Conservation (phyloP, 208 protist genomes). For the Hexamita inflata region DNA sequence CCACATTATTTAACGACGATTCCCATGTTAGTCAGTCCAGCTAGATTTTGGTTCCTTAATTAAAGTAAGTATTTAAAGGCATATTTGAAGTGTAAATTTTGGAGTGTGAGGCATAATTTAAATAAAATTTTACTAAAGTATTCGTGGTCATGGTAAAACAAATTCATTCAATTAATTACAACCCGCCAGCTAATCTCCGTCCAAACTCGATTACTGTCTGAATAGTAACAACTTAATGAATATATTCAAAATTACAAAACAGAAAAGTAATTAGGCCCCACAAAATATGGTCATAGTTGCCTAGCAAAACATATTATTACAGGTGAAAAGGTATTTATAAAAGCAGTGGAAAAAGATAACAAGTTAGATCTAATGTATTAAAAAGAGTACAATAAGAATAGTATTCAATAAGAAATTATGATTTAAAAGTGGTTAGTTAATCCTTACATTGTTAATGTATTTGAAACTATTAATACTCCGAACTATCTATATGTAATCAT, state of each 20-base stretch:
- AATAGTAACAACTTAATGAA: conserved; percentile 24
- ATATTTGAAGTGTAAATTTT: too few relatives aligned
- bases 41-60: too few relatives aligned
- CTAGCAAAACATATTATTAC: conserved; percentile 54
- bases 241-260: conserved; percentile 82
- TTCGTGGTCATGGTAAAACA: too few relatives aligned
- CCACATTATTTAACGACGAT: too few relatives aligned
- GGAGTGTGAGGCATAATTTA: too few relatives aligned
- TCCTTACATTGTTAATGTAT: conserved; percentile 55
- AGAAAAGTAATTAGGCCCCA: conserved; percentile 86
- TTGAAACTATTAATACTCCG: conserved; percentile 56
- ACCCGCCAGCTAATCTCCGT: too few relatives aligned
- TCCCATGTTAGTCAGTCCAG: too few relatives aligned
- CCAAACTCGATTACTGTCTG: too few relatives aligned
- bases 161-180: too few relatives aligned
- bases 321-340: conserved; percentile 56
- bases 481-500: conserved; percentile 49
- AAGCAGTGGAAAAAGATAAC: conserved; percentile 56
- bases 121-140: too few relatives aligned
- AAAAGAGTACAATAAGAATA: conserved; percentile 42
- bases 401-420: conserved; percentile 55
- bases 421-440: conserved; percentile 58
- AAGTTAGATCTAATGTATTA: conserved; percentile 43
- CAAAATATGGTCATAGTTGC: conserved; percentile 93
- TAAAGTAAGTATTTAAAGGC: too few relatives aligned